Conservation (phyloP, 2,329 filamentous ascomycete species). For the Colletotrichum euphorbiae region DNA sequence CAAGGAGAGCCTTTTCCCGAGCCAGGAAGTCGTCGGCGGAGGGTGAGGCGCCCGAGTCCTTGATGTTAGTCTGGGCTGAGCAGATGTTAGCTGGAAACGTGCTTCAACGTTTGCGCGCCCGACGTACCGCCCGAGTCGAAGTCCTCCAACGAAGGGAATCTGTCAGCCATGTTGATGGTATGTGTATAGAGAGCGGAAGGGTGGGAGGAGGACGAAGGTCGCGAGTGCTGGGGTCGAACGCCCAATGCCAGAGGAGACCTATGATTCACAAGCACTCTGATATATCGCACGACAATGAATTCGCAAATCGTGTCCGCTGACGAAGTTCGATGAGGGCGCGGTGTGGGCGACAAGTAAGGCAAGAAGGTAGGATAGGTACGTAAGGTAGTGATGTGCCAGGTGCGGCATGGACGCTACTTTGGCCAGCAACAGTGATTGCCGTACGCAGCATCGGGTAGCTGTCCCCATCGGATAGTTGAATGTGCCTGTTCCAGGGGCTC, state of each 20-base stretch:
- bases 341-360: not conserved
- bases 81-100: slow-evolving; percentile 42
- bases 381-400: not conserved
- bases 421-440: slow-evolving; percentile 33
- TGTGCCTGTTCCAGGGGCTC: not conserved
- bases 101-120: not conserved
- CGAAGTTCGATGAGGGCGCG: not conserved
- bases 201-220: slow-evolving; percentile 61
- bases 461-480: slow-evolving; percentile 34
- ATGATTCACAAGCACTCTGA: not conserved
- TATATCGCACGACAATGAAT: not conserved
- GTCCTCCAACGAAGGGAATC: slow-evolving; percentile 83
- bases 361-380: slow-evolving; percentile 7
- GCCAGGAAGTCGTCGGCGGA: slow-evolving; percentile 87
- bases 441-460: slow-evolving; percentile 21
- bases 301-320: not conserved
- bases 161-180: slow-evolving; percentile 73
- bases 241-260: slow-evolving; percentile 7
- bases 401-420: slow-evolving; percentile 24
- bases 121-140: slow-evolving; percentile 73
- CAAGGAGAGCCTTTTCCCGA: slow-evolving; percentile 89
- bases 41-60: slow-evolving; percentile 66
- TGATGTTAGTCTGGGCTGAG: slow-evolving; percentile 75
- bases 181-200: slow-evolving; percentile 24
- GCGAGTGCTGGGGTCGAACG: slow-evolving; percentile 68